Conservation (phyloP, 2,329 filamentous ascomycete genomes). For the Macrophomina phaseolina region DNA sequence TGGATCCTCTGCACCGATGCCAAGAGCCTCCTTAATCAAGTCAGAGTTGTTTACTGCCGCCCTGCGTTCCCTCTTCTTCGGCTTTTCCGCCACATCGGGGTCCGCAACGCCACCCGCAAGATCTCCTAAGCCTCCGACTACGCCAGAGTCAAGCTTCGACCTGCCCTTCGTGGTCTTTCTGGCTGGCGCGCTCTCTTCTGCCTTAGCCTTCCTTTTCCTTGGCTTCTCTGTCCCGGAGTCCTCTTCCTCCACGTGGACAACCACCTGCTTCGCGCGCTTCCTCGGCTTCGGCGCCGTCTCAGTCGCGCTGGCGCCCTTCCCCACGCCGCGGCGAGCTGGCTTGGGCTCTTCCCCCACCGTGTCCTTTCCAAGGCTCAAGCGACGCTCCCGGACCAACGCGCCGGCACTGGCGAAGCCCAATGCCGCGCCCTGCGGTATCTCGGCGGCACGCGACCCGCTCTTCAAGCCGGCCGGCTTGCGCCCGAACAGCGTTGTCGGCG, state of each 20-base stretch:
- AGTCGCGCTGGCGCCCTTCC: background rate
- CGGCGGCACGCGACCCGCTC: constrained; percentile 36
- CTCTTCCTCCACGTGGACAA: background rate
- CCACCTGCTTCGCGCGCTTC: constrained; percentile 12
- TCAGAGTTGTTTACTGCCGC: background rate
- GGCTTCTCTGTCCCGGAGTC: constrained; percentile 30
- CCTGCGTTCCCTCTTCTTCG: constrained; percentile 29
- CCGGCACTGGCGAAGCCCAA: constrained; percentile 39
- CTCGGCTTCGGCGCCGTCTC: constrained; percentile 2
- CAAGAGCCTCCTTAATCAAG: constrained; percentile 1
- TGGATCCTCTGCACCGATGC: constrained; percentile 28
- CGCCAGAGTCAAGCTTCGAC: background rate
- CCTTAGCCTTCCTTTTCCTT: background rate
- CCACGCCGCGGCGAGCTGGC: constrained; percentile 1
- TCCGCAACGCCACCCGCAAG: background rate
- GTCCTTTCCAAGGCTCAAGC: constrained; percentile 34
- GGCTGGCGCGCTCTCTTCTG: background rate
- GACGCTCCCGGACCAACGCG: constrained; percentile 40
- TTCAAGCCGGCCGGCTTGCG: constrained; percentile 34
- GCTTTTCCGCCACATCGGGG: background rate
- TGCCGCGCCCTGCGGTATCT: constrained; percentile 35
- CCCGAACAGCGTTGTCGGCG: constrained; percentile 33
- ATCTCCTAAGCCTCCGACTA: background rate
- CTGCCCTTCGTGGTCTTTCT: too few relatives aligned
- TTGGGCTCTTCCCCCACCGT: constrained; percentile 24